Evolutionary conservation across 78 protist species (phyloP), one percentile per base, ranked within the genome.

Genomic region (Dictyostelium capitatum): DNA sequence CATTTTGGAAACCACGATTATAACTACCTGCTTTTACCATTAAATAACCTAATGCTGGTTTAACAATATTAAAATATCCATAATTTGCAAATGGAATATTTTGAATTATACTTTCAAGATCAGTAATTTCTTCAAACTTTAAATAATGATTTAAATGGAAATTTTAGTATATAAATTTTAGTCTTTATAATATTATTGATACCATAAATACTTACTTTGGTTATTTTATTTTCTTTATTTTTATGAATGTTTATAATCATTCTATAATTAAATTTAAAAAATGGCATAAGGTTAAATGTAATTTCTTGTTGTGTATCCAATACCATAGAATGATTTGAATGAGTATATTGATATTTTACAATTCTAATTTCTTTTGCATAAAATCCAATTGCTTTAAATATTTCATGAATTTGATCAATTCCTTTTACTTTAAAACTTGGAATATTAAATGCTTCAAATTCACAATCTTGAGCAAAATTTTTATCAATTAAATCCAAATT

Each of bases 11-110:
- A 6, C 75, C 75, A 67, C 75, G 75, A n/a, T 67, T 67, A 67
- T 67, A 67, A 12, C 75, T 6, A 4, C 75, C 75, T 0, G 75
- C 75, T 17, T 56, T 87, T 0, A 77, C 46, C 83, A 87, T 77
- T 11, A 87, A 46, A 74, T 77, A 70, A 46, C 93, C 84, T 15
- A 74, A 23, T 6, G 77, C 53, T 64, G 93, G 93, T 77, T 87
- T 87, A 10, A 87, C 8, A 17, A 87, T 15, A 53, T 64, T 74
- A 32, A 87, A 87, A 23, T 87, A 87, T 4, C 59, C 70, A 64
- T 65, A 87, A n/a, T 77, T 87, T 2, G 69, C 23, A 3, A 87
- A 30, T 62, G 93, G 93, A 50, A 87, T 74, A 87, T 87, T 87
- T 50, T 65, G 69, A 32, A 87, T 46, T 32, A 87, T 20, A 64